Conservation (phyloP, 2,329 filamentous ascomycete species). For the Ophiognomonia clavigignenti-juglandacearum region DNA sequence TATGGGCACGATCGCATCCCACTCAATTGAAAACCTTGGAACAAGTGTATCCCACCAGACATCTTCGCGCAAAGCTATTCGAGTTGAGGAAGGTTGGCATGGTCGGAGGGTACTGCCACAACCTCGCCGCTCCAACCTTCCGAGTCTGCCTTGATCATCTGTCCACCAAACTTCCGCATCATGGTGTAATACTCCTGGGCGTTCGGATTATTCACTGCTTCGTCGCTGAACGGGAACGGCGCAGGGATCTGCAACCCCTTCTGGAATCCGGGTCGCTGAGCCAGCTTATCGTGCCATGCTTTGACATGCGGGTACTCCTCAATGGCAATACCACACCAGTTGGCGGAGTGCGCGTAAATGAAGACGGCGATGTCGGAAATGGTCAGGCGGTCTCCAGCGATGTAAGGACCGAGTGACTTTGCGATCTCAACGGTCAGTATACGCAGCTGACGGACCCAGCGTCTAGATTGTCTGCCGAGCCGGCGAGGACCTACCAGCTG, state of each 20-base stretch:
- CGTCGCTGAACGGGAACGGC: conserved; percentile 14
- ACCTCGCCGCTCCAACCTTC: background rate
- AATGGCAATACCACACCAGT: conserved; percentile 20
- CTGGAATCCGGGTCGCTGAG: conserved; percentile 18
- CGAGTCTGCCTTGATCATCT: background rate
- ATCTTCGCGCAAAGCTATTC: too few relatives aligned
- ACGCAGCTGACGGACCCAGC: background rate
- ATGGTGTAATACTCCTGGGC: background rate
- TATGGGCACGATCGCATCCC: too few relatives aligned
- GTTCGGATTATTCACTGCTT: background rate
- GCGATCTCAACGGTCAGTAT: background rate
- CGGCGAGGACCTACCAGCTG: conserved; percentile 17
- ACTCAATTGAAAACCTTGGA: too few relatives aligned
- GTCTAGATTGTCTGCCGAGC: background rate
- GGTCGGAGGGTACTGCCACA: background rate
- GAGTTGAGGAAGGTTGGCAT: too few relatives aligned
- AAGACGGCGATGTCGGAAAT: conserved; percentile 21
- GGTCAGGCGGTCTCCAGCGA: conserved; percentile 19
- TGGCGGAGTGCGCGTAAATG: conserved; percentile 19
- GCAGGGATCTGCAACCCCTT: conserved; percentile 18
- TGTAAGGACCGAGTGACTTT: conserved; percentile 17
- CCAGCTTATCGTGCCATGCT: conserved; percentile 19
- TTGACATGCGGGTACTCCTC: conserved; percentile 19
- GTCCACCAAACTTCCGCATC: background rate
- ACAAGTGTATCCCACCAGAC: too few relatives aligned